A percentile compares a stretch with the other conserved stretches of the same genome.
Evolutionary conservation across 306 rosid genomes (phyloP).

Genomic region (Trifolium fragiferum): DNA sequence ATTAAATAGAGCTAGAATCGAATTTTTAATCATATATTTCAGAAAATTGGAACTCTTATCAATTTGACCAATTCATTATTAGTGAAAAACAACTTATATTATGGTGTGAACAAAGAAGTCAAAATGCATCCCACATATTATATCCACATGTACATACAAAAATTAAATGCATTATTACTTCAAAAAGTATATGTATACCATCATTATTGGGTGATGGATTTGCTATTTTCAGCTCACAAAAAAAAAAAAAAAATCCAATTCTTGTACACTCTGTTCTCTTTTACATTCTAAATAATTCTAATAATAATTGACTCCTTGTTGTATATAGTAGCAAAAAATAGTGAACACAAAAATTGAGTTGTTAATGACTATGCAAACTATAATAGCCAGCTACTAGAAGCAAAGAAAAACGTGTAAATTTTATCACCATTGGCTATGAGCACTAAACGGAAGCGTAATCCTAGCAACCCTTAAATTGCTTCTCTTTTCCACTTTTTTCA

Average conservation of each 20-base stretch:
- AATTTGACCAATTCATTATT: no score
- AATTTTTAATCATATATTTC: no score
- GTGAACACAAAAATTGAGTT: conserved; percentile 33
- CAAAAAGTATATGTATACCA: no score
- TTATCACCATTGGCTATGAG: conserved; percentile 37
- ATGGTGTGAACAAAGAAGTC: background rate
- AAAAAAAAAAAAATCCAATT: background rate
- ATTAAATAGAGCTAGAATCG: no score
- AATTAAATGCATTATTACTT: background rate
- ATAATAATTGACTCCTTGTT: background rate
- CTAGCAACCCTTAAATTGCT: conserved; percentile 36
- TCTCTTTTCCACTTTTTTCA: background rate
- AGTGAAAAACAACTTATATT: no score
- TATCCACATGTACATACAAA: no score
- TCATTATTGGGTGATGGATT: background rate
- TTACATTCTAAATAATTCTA: background rate
- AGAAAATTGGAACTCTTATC: no score
- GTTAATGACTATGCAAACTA: conserved; percentile 17
- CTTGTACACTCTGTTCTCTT: conserved; percentile 1
- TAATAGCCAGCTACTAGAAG: background rate
- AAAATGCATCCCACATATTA: background rate
- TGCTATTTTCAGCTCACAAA: background rate
- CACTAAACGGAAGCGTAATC: conserved; percentile 34
- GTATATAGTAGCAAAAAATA: background rate
- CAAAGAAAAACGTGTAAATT: background rate